Conservation (phyloP, 148 eudicot species). For the Chenopodium suecicum region DNA sequence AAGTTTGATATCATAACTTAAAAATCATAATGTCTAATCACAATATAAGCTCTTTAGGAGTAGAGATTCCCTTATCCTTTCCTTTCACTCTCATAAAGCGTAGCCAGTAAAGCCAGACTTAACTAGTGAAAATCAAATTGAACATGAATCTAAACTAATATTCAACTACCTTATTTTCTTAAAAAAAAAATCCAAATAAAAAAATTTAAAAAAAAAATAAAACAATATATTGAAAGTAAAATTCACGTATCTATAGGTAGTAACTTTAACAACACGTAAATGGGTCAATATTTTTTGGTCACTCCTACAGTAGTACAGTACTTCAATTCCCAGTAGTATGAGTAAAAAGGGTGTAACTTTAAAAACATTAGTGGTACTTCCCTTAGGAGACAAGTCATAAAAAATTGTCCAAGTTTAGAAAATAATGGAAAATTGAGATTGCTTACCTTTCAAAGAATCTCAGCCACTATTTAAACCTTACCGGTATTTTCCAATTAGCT, state of each 20-base stretch:
- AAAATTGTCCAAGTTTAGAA: background rate
- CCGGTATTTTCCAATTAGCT: background rate
- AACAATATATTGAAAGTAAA: background rate
- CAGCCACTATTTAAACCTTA: background rate
- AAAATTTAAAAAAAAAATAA: background rate
- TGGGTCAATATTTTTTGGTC: background rate
- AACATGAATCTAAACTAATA: background rate
- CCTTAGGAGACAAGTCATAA: conserved; percentile 19
- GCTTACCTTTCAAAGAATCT: conserved; percentile 22
- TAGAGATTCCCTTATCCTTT: too few relatives aligned
- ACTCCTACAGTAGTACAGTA: background rate
- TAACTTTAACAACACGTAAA: background rate
- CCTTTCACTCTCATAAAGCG: too few relatives aligned
- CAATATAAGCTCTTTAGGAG: too few relatives aligned
- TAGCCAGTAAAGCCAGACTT: too few relatives aligned
- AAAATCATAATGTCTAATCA: too few relatives aligned
- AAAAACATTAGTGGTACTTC: conserved; percentile 8
- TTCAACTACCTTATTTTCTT: background rate
- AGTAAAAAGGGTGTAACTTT: background rate
- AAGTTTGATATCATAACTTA: too few relatives aligned
- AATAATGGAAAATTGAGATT: conserved; percentile 5
- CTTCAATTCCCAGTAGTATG: too few relatives aligned
- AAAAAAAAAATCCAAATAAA: background rate
- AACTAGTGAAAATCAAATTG: too few relatives aligned
- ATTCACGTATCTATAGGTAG: background rate